phyloP scores from a whole-genome alignment of 2,329 filamentous ascomycete genomes.

The Venturia effusa region DNA sequence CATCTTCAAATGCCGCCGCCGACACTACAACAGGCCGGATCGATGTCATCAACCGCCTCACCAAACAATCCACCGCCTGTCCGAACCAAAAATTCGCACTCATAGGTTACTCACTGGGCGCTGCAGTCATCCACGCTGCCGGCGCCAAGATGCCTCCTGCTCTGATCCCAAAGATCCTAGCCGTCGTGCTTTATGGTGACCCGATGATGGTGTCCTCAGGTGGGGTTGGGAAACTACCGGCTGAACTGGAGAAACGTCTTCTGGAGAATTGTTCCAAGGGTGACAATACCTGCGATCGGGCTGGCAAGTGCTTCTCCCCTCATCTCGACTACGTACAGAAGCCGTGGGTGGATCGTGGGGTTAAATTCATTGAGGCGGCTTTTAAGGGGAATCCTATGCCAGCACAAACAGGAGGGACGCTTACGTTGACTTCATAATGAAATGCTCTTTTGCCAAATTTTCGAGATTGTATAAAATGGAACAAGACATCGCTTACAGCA shows the following conservation, averaged over 20 bases:
- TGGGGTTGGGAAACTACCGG: background rate
- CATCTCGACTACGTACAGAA: constrained; percentile 9
- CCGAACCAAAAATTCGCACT: constrained; percentile 11
- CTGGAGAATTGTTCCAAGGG: constrained; percentile 9
- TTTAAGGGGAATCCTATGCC: constrained; percentile 10
- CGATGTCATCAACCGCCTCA: constrained; percentile 11
- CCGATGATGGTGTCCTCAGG: constrained; percentile 4
- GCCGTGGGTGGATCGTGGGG: constrained; percentile 5
- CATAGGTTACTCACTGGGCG: constrained; percentile 10
- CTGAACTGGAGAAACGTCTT: background rate
- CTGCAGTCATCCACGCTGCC: constrained; percentile 10
- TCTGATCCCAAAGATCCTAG: constrained; percentile 5
- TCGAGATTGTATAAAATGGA: no score
- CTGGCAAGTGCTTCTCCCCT: constrained; percentile 11
- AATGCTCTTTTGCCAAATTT: no score
- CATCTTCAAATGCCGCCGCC: background rate
- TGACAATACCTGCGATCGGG: constrained; percentile 3
- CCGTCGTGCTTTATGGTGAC: constrained; percentile 10
- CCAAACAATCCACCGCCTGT: constrained; percentile 5
- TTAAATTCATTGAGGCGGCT: constrained; percentile 9
- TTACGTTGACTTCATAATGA: constrained; percentile 6
- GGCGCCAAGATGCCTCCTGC: constrained; percentile 5
- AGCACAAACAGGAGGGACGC: constrained; percentile 1
- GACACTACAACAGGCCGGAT: constrained; percentile 2
- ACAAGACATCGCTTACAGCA: no score